Evolutionary conservation across 192 early-diverging fungal genomes (phyloP).

Genomic region (Coemansia sp.): DNA sequence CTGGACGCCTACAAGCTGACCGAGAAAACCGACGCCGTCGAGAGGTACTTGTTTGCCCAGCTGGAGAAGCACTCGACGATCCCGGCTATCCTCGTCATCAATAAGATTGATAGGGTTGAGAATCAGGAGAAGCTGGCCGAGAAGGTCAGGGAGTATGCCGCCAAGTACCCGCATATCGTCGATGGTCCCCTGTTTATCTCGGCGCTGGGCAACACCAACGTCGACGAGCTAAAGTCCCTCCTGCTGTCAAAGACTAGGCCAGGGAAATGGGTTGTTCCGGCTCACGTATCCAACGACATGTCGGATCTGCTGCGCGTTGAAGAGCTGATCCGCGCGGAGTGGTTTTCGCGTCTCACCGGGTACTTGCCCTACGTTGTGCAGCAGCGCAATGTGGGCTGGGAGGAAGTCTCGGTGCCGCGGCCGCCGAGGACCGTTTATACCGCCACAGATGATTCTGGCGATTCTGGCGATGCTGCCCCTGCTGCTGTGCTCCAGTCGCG

Average conservation of each 20-base stretch:
- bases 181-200: constrained; percentile 41
- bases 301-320: constrained; percentile 48
- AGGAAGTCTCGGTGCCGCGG: constrained; percentile 8
- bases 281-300: constrained; percentile 31
- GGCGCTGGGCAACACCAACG: constrained; percentile 32
- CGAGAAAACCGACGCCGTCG: constrained; percentile 35
- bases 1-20: constrained; percentile 47
- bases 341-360: constrained; percentile 37
- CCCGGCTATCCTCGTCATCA: constrained; percentile 41
- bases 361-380: constrained; percentile 40
- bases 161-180: constrained; percentile 18
- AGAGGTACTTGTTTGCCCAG: constrained; percentile 33
- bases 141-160: constrained; percentile 16
- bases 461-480: background rate
- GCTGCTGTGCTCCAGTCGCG: background rate
- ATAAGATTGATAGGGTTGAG: constrained; percentile 44
- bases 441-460: background rate
- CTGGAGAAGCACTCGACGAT: constrained; percentile 4
- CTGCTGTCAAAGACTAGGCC: constrained; percentile 24
- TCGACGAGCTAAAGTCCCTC: constrained; percentile 29
- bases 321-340: constrained; percentile 52
- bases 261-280: constrained; percentile 43
- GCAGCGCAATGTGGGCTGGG: constrained; percentile 47
- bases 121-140: constrained; percentile 23
- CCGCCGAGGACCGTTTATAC: background rate